Evolutionary conservation across 176 grass and related monocot genomes (phyloP), one percentile per base, ranked within the genome.

Genomic region (Phoenix roebelenii): DNA sequence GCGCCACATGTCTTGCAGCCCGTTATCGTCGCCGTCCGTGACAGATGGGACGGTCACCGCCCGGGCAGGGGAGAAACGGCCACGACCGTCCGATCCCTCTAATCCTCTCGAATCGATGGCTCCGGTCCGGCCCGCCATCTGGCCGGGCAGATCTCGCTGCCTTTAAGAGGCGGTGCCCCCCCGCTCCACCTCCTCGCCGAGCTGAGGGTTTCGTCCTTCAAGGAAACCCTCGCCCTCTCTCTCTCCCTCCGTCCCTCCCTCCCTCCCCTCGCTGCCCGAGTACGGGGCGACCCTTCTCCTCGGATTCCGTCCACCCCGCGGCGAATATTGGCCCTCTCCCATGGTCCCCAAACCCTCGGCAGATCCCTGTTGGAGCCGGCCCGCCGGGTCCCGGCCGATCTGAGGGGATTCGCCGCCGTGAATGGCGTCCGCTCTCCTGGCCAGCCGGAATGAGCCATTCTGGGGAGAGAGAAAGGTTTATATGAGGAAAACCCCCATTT

Each of bases 351-450:
- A 60, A 30, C 39, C 23, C 25, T 16, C 2, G 53, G 54, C 60
- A 25, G 59, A 14, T n/a, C 18, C 49, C 20, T 4, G n/a, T 72
- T 48, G 67, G 55, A 67, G 52, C 52, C 48, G 48, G 3, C 58
- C 55, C 39, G 25, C 49, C 16, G 24, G 17, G 19, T 62, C 28
- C 25, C 58, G 51, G 14, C 61, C 7, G 73, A 76, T 75, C 65
- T 68, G 60, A 57, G 62, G 55, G 25, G 12, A 10, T 22, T 5
- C 18, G n/a, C 25, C 16, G 58, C 16, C 72, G 83, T 66, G 52
- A 51, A 98, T 92, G 87, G 79, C 88, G 55, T 98, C 88, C 66
- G 81, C 87, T 7, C 63, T 85, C 58, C 73, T 98, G 54, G 85
- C 87, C 63, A 78, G 61, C 54, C 79, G 63, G 18, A 66, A 69